Evolutionary conservation across 2,329 filamentous ascomycete species (phyloP).

Genomic region (Alternaria incomplexa): DNA sequence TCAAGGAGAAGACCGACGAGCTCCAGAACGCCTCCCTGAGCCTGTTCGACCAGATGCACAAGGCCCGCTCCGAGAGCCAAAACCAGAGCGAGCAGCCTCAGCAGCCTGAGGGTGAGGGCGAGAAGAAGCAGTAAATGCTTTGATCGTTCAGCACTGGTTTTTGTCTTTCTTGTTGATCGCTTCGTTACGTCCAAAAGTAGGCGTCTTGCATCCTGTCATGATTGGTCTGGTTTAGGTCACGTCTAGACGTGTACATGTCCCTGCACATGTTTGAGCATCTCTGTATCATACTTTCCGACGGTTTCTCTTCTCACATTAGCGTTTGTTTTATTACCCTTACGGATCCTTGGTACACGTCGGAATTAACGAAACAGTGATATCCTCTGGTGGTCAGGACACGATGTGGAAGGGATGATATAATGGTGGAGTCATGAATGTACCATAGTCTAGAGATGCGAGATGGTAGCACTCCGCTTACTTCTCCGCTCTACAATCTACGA

Average conservation of each 20-base stretch:
- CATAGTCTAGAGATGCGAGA: slow-evolving; percentile 39
- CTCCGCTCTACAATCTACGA: slow-evolving; percentile 36
- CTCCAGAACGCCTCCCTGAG: slow-evolving; percentile 94
- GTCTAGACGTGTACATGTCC: slow-evolving; percentile 44
- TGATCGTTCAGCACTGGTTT: slow-evolving; percentile 19
- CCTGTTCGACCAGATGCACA: slow-evolving; percentile 99
- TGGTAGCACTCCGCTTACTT: slow-evolving; percentile 37
- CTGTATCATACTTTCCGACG: slow-evolving; percentile 45
- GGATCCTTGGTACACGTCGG: slow-evolving; percentile 26
- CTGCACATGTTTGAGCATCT: slow-evolving; percentile 31
- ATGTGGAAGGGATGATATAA: slow-evolving; percentile 27
- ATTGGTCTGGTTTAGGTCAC: slow-evolving; percentile 32
- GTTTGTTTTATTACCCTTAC: slow-evolving; percentile 40
- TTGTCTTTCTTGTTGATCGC: slow-evolving; percentile 29
- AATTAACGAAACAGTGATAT: slow-evolving; percentile 31
- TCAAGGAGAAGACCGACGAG: slow-evolving; percentile 99
- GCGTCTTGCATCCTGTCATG: slow-evolving; percentile 47
- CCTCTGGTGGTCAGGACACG: slow-evolving; percentile 24
- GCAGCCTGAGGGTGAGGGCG: slow-evolving; percentile 62
- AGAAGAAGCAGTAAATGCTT: slow-evolving; percentile 71
- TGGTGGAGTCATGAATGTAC: slow-evolving; percentile 30
- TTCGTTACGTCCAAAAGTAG: slow-evolving; percentile 43
- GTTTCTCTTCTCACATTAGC: slow-evolving; percentile 37
- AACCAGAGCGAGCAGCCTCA: slow-evolving; percentile 52
- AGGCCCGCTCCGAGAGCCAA: slow-evolving; percentile 74